A percentile compares a stretch with the other conserved stretches of the same genome.
Evolutionary conservation across 2,329 filamentous ascomycete species (phyloP).

Genomic region (Claviceps sp.): DNA sequence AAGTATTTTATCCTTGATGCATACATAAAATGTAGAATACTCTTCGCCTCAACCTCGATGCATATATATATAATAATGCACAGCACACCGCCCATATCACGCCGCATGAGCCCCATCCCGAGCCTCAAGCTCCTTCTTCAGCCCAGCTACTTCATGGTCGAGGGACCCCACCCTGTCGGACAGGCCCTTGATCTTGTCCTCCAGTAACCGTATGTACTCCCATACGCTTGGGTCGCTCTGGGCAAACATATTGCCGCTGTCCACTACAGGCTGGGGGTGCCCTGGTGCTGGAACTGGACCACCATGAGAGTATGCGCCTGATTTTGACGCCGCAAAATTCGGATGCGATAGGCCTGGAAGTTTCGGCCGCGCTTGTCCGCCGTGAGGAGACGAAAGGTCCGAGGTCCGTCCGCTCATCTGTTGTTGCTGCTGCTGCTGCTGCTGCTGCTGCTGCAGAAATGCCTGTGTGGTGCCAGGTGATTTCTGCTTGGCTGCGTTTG

Average conservation of each 20-base stretch:
- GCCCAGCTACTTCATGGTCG: conserved; percentile 19
- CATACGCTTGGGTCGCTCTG: conserved; percentile 50
- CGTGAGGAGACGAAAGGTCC: conserved; percentile 41
- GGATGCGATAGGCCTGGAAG: conserved; percentile 24
- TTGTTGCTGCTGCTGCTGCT: background rate
- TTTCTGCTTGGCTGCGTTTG: conserved; percentile 39
- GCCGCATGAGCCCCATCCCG: conserved; percentile 14
- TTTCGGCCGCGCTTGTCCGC: conserved; percentile 26
- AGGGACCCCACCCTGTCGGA: conserved; percentile 21
- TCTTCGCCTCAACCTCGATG: no score
- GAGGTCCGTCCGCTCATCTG: conserved; percentile 36
- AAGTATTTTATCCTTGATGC: no score
- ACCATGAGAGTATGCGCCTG: conserved; percentile 18
- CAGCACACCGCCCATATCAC: background rate
- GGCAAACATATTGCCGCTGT: conserved; percentile 55
- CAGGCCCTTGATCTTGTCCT: conserved; percentile 34
- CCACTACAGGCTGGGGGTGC: conserved; percentile 37
- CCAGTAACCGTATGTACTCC: conserved; percentile 58
- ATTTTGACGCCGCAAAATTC: conserved; percentile 19
- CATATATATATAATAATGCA: no score
- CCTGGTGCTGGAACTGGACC: conserved; percentile 25
- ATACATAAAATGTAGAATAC: no score
- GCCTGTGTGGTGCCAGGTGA: conserved; percentile 55
- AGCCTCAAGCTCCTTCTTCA: conserved; percentile 22
- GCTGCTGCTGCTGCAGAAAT: conserved; percentile 45